A percentile compares a stretch with the other conserved stretches of the same genome.
phyloP scores from a whole-genome alignment of 2,329 filamentous ascomycete genomes.

The Fusarium sublunatum region DNA sequence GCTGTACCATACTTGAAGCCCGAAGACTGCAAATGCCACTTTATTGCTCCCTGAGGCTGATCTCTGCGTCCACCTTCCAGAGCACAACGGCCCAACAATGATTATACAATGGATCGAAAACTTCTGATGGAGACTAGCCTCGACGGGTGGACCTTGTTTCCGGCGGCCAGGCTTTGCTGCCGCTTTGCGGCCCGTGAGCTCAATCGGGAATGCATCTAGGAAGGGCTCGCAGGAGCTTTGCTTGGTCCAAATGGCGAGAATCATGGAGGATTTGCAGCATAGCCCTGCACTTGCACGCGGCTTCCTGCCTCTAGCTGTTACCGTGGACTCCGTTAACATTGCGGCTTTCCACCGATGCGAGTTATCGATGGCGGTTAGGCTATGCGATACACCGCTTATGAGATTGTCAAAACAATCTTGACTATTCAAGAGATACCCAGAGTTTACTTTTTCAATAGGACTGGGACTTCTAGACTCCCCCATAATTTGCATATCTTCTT shows the following conservation, averaged over 20 bases:
- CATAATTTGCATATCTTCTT: slow-evolving; percentile 53
- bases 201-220: slow-evolving; percentile 35
- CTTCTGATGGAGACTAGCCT: slow-evolving; percentile 28
- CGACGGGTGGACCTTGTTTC: slow-evolving; percentile 25
- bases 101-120: slow-evolving; percentile 14
- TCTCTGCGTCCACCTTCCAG: slow-evolving; percentile 25
- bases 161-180: slow-evolving; percentile 31
- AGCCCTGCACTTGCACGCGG: slow-evolving; percentile 45
- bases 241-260: slow-evolving; percentile 48
- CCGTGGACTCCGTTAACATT: slow-evolving; percentile 33
- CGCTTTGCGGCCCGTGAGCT: slow-evolving; percentile 35
- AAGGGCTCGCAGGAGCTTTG: slow-evolving; percentile 36
- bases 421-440: slow-evolving; percentile 29
- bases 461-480: slow-evolving; percentile 48
- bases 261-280: slow-evolving; percentile 36
- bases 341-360: slow-evolving; percentile 28
- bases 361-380: slow-evolving; percentile 19
- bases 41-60: slow-evolving; percentile 21
- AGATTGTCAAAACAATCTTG: slow-evolving; percentile 23
- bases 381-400: slow-evolving; percentile 32
- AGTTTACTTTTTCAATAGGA: slow-evolving; percentile 39
- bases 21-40: slow-evolving; percentile 31
- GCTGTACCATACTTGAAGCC: slow-evolving; percentile 27
- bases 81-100: slow-evolving; percentile 5
- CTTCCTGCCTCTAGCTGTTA: slow-evolving; percentile 47